Evolutionary conservation across 31 red algal species (phyloP), one percentile per base, ranked within the genome.

Genomic region (Porphyra umbilicalis): DNA sequence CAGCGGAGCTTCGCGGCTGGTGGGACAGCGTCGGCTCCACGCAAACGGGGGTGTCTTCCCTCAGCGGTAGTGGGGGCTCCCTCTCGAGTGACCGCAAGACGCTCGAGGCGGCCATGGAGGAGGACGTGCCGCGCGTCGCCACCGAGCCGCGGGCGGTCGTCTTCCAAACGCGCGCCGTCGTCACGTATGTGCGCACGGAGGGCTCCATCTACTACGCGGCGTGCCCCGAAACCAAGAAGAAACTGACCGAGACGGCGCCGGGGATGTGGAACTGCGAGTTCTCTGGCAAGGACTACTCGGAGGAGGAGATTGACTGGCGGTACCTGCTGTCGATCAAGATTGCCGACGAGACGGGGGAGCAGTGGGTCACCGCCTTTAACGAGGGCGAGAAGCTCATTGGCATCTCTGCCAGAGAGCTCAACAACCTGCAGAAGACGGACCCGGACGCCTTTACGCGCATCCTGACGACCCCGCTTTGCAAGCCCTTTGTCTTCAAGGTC

Each of bases 1-100:
- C 96, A 4, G 88, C 92, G 75, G 87, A 86, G 75, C 74, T 98
- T 16, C 85, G 92, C 77, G 90, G 80, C 13, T 98, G 96, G 96
- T 98, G 82, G 85, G 96, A 98, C 80, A 75, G 86, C 35, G 91
- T 76, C 9, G 96, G 96, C 68, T 76, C 85, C 8, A 87, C 79
- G 34, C 44, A 78, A 30, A 42, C 83, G 29, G 79, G 80, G 38
- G 76, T 83, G 31, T 83, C 83, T 46, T 85, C 90, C 0, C 75
- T 96, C 29, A 83, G 81, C 30, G 83, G 81, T 7, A 33, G 81
- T 7, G 89, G 83, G 9, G 87, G 86, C 1, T 77, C 88, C 74
- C 76, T 91, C 42, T 75, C 67, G 71, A 79, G 83, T 39, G 38
- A 83, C 0, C 85, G 95, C 35, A 98, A 98, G 81, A 92, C 96